phyloP scores from a whole-genome alignment of 2,329 filamentous ascomycete genomes.

The Byssochlamys sp. region DNA sequence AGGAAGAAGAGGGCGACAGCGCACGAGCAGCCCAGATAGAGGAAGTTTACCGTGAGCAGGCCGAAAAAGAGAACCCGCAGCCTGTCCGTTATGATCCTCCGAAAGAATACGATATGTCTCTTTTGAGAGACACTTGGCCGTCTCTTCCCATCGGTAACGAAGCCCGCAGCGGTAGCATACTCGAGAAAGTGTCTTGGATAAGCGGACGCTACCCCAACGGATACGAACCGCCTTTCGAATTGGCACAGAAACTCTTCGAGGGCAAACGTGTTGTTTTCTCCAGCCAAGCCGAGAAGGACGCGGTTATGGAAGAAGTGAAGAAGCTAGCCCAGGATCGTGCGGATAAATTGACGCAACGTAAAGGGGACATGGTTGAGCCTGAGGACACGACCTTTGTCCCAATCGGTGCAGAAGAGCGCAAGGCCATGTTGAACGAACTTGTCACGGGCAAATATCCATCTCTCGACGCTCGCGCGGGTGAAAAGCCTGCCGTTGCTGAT shows the following conservation, averaged over 20 bases:
- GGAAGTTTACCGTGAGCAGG: slow-evolving; percentile 20
- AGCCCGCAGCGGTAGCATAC: slow-evolving; percentile 19
- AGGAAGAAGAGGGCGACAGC: slow-evolving; percentile 16
- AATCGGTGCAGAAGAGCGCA: slow-evolving; percentile 16
- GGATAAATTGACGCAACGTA: slow-evolving; percentile 25
- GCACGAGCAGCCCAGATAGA: slow-evolving; percentile 17
- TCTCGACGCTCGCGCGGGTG: slow-evolving; percentile 6
- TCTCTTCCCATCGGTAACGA: slow-evolving; percentile 24
- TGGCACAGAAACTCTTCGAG: slow-evolving; percentile 28
- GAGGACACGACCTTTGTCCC: slow-evolving; percentile 19
- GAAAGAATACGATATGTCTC: slow-evolving; percentile 18
- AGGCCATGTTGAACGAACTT: slow-evolving; percentile 21
- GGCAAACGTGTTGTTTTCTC: slow-evolving; percentile 30
- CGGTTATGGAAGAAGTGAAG: slow-evolving; percentile 27
- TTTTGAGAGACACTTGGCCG: slow-evolving; percentile 31
- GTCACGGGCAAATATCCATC: slow-evolving; percentile 26
- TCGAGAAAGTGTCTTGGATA: slow-evolving; percentile 26
- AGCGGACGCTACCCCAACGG: slow-evolving; percentile 27
- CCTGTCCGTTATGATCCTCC: slow-evolving; percentile 28
- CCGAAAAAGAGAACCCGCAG: slow-evolving; percentile 18
- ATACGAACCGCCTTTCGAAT: slow-evolving; percentile 25
- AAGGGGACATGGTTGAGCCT: slow-evolving; percentile 29
- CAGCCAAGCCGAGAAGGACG: slow-evolving; percentile 26
- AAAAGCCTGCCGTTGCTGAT: slow-evolving; percentile 20
- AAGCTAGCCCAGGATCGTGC: slow-evolving; percentile 24